A percentile compares a stretch with the other conserved stretches of the same genome.
Conservation (phyloP, 768 basidiomycete species). For the Clathrus columnatus region DNA sequence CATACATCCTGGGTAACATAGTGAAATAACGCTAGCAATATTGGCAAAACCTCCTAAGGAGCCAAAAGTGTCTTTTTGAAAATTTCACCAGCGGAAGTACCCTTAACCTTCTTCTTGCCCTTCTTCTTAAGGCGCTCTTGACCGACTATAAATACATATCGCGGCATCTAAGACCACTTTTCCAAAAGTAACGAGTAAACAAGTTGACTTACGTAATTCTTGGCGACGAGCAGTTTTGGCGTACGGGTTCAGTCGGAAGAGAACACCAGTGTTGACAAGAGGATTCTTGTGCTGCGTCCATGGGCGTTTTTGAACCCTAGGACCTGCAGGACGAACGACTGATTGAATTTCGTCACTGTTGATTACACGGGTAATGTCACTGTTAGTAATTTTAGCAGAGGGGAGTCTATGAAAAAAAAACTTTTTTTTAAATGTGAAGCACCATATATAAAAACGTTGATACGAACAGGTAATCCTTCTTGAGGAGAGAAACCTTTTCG, state of each 20-base stretch:
- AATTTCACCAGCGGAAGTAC: slow-evolving; percentile 55
- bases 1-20: too few species aligned
- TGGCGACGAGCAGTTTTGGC: slow-evolving; percentile 89
- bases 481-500: slow-evolving; percentile 75
- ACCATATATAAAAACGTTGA: background rate
- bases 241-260: slow-evolving; percentile 98
- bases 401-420: slow-evolving; percentile 54
- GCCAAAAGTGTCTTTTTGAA: slow-evolving; percentile 84
- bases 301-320: slow-evolving; percentile 81
- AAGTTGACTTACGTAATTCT: slow-evolving; percentile 64
- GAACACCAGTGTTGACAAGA: slow-evolving; percentile 82
- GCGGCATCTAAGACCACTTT: too few species aligned
- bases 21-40: background rate
- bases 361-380: slow-evolving; percentile 95
- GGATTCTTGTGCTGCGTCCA: slow-evolving; percentile 99
- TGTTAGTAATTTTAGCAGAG: slow-evolving; percentile 92
- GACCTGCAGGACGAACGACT: slow-evolving; percentile 83
- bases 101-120: slow-evolving; percentile 43
- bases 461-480: slow-evolving; percentile 81
- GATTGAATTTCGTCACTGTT: slow-evolving; percentile 98
- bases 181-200: slow-evolving; percentile 5
- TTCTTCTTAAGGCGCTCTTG: slow-evolving; percentile 70
- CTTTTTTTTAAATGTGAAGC: background rate
- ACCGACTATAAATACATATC: slow-evolving; percentile 54
- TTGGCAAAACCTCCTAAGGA: slow-evolving; percentile 41